phyloP scores from a whole-genome alignment of 495 filamentous ascomycete species.

The Neurospora sp. region DNA sequence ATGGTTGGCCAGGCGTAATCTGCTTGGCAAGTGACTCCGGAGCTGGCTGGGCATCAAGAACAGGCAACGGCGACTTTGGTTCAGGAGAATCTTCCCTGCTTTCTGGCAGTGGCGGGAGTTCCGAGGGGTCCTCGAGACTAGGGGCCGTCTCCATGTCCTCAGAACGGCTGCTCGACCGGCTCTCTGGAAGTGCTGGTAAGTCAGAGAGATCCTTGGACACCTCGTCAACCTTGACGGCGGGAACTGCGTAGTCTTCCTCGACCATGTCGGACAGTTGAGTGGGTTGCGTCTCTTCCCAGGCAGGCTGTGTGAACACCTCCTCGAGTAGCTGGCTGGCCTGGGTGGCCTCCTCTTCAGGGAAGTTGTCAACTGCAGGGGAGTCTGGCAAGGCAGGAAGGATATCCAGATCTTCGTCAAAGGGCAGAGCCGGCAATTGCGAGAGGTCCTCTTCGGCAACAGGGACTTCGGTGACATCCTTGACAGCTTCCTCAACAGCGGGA shows the following conservation, averaged over 20 bases:
- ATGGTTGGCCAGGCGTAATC: neutral
- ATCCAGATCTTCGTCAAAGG: neutral
- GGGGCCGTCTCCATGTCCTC: neutral
- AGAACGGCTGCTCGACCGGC: neutral
- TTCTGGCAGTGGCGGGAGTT: neutral
- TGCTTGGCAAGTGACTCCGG: neutral
- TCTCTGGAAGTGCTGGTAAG: neutral
- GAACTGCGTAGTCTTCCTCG: neutral
- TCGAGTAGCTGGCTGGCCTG: neutral
- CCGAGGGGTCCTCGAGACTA: neutral
- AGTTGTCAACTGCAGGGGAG: neutral
- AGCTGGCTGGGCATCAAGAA: slow-evolving; percentile 6
- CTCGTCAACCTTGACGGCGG: neutral
- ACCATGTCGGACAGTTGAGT: neutral
- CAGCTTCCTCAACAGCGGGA: neutral
- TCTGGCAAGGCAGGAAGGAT: neutral
- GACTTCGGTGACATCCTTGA: neutral
- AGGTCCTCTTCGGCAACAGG: neutral
- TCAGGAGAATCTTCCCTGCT: slow-evolving; percentile 4
- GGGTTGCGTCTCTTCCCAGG: neutral
- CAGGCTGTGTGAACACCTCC: neutral
- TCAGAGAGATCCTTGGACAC: slow-evolving; percentile 1
- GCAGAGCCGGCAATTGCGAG: neutral
- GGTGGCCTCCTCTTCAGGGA: neutral
- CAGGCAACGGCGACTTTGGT: neutral